Evolutionary conservation across 768 basidiomycete genomes (phyloP), one percentile per base, ranked within the genome.

Genomic region (Suillus luteus): DNA sequence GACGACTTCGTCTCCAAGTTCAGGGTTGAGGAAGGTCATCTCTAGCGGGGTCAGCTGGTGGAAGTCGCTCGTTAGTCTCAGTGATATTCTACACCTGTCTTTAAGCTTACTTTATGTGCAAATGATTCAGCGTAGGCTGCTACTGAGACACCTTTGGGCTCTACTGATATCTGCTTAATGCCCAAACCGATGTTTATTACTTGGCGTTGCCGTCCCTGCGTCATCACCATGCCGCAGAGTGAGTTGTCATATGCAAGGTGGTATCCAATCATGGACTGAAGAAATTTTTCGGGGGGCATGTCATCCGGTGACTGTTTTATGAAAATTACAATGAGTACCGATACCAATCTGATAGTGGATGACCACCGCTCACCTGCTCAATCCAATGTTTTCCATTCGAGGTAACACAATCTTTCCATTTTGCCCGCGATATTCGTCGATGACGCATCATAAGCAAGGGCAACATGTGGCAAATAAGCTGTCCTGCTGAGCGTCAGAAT

Each of bases 381-480:
- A 93, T 93, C 89, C 90, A 92, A 66, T 89, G 90, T 68, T 92
- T 92, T 49, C 90, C 90, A 49, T 78, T 83, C 1, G 79, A 67
- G 0, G 84, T 88, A 31, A 79, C 75, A 62, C 82, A 82, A 66
- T 91, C 90, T 64, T 82, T 80, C 91, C 91, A 93, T 66, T 88
- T 87, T 14, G 86, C 76, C 22, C 91, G 81, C 1, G 91, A 89
- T 75, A 92, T 89, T 44, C 91, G 86, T 62, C 91, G 81, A 73
- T 92, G 91, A 17, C 91, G 79, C 91, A 92, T 92, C 91, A 93
- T 92, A 68, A 92, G 86, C 14, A 92, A 78, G 0, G 91, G 91
- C 11, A 93, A 77, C 80, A 92, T 88, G 67, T 88, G 81, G 19
- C 87, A 86, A 73, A 93, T 86, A 68, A 90, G 77, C 70, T 85